Evolutionary conservation across 192 early-diverging fungal species (phyloP).

Genomic region (Podochytrium sp.): DNA sequence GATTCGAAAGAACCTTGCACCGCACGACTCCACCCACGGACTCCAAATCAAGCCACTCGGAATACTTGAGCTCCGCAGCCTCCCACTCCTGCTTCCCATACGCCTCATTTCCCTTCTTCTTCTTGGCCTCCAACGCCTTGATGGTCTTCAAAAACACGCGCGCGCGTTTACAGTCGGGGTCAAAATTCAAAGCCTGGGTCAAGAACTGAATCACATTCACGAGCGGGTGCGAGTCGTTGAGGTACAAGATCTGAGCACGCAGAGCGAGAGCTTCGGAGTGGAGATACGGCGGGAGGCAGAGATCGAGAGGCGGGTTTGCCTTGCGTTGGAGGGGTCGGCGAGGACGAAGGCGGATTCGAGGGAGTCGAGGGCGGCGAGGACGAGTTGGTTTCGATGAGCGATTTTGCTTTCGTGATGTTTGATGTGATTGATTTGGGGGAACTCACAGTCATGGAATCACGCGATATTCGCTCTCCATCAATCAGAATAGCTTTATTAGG

Average conservation of each 20-base stretch:
- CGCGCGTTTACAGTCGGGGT: constrained; percentile 78
- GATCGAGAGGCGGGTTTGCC: neutral
- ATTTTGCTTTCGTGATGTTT: too few species aligned
- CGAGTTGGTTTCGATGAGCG: constrained; percentile 25
- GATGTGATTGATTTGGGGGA: too few species aligned
- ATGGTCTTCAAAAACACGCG: constrained; percentile 67
- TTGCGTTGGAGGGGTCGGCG: constrained; percentile 41
- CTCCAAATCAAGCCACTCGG: constrained; percentile 64
- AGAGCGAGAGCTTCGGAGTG: constrained; percentile 71
- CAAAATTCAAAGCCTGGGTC: constrained; percentile 68
- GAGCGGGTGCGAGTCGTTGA: constrained; percentile 58
- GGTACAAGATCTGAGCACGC: constrained; percentile 69
- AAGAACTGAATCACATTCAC: constrained; percentile 41
- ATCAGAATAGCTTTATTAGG: too few species aligned
- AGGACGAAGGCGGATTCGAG: constrained; percentile 50
- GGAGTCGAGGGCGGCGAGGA: neutral
- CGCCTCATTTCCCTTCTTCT: constrained; percentile 75
- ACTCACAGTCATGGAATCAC: too few species aligned
- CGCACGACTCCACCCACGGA: constrained; percentile 63
- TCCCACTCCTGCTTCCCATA: constrained; percentile 61
- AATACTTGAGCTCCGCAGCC: constrained; percentile 73
- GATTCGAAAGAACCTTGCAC: constrained; percentile 75
- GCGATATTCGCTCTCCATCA: too few species aligned
- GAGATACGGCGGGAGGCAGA: constrained; percentile 21
- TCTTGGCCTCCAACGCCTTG: constrained; percentile 64